Percentiles rank a stretch among this genome's conserved stretches.
These are phyloP conservation scores for Halophytophthora polymorphica DNA, from an alignment of 352 stramenopile species.

Conservation along the genomic window DNA sequence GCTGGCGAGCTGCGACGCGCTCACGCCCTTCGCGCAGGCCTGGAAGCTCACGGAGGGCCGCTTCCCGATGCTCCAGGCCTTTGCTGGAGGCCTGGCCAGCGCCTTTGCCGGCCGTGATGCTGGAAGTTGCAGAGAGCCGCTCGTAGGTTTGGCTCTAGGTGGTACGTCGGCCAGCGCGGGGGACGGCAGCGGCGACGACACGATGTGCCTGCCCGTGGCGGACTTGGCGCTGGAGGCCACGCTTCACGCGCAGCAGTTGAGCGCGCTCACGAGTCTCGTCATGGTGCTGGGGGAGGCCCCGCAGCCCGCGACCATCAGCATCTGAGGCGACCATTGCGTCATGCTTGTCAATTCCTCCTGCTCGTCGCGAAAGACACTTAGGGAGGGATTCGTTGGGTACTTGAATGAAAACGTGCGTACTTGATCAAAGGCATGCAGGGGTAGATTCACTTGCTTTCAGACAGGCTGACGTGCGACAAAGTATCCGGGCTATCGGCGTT, in stretches of 20 bases:
- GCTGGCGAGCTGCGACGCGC: conserved; percentile 18
- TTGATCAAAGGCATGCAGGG: too few species aligned
- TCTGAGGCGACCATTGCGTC: too few species aligned
- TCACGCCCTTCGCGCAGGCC: conserved; percentile 36
- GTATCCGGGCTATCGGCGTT: too few species aligned
- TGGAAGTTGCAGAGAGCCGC: background rate
- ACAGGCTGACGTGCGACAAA: too few species aligned
- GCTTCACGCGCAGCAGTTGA: conserved; percentile 11
- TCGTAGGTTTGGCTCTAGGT: background rate
- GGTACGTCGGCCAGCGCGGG: too few species aligned
- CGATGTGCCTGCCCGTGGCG: background rate
- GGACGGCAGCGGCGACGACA: conserved; percentile 1
- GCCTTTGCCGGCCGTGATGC: conserved; percentile 19
- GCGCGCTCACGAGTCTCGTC: background rate
- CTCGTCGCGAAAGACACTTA: too few species aligned
- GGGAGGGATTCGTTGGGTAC: too few species aligned
- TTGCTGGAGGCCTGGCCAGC: conserved; percentile 57
- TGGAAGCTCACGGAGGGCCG: conserved; percentile 35
- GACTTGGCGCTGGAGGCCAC: conserved; percentile 10
- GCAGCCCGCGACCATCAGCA: too few species aligned
- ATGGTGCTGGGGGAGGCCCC: too few species aligned
- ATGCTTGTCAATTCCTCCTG: too few species aligned
- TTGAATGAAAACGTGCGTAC: too few species aligned
- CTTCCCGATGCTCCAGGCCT: conserved; percentile 50
- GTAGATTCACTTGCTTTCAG: too few species aligned